phyloP scores from a whole-genome alignment of 768 basidiomycete species.

The Candolleomyces eurysporus region DNA sequence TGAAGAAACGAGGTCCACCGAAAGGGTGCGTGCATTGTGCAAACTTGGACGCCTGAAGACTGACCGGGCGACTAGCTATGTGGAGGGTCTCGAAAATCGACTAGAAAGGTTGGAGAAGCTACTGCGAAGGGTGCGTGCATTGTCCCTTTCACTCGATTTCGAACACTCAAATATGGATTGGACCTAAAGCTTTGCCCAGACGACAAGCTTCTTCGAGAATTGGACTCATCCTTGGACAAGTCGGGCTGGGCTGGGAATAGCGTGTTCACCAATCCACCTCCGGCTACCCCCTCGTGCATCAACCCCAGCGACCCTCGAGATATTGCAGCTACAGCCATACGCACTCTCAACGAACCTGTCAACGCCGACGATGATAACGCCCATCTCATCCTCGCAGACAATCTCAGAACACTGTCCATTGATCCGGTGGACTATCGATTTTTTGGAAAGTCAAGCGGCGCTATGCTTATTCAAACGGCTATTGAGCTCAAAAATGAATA shows the following conservation, averaged over 20 bases:
- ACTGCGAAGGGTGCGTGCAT: constrained; percentile 35
- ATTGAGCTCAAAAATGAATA: constrained; percentile 60
- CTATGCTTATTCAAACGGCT: constrained; percentile 52
- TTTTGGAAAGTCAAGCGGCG: constrained; percentile 56
- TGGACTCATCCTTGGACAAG: constrained; percentile 36
- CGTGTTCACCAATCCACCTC: constrained; percentile 13
- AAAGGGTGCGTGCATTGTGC: constrained; percentile 45
- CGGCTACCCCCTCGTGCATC: background rate
- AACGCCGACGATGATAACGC: constrained; percentile 33
- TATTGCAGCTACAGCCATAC: constrained; percentile 33
- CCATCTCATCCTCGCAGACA: constrained; percentile 32
- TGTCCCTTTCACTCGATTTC: background rate
- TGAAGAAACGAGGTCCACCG: constrained; percentile 57
- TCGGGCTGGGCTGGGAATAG: constrained; percentile 17
- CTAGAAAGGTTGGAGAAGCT: constrained; percentile 62
- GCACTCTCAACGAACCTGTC: constrained; percentile 23
- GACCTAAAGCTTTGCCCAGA: constrained; percentile 58
- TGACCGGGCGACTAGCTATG: constrained; percentile 36
- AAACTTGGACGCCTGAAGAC: background rate
- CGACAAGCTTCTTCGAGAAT: constrained; percentile 56
- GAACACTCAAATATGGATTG: too few species aligned
- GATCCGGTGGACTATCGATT: constrained; percentile 41
- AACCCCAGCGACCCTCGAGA: constrained; percentile 13
- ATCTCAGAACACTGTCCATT: constrained; percentile 31
- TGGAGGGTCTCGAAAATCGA: constrained; percentile 60